Evolutionary conservation across 2,329 filamentous ascomycete genomes (phyloP).

Genomic region (Cladosporium sp.): DNA sequence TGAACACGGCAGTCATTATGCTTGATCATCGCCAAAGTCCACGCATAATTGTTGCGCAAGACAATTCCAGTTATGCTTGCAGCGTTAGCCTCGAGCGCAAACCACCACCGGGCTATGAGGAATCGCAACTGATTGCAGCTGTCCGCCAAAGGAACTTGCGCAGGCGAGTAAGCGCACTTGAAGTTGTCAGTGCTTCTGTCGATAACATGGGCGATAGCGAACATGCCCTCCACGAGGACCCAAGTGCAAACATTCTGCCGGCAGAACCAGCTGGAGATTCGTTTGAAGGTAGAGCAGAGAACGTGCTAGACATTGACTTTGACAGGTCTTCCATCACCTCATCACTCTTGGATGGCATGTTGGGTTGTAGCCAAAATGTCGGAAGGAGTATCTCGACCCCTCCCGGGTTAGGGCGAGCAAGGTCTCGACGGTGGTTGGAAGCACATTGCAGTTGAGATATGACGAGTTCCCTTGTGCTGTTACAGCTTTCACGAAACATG

Average conservation of each 20-base stretch:
- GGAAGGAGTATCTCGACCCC: neutral
- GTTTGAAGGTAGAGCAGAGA: neutral
- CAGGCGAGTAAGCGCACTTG: neutral
- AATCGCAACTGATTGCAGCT: neutral
- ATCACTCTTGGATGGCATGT: neutral
- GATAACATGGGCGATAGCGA: too few species aligned
- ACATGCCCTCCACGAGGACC: neutral
- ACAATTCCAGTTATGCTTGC: neutral
- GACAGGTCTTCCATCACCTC: neutral
- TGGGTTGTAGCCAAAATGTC: neutral
- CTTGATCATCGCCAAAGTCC: neutral
- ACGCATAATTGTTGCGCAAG: neutral
- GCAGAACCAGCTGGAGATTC: neutral
- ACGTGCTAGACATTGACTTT: neutral
- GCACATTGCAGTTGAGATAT: neutral
- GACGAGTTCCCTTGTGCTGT: neutral
- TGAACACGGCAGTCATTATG: conserved; percentile 5
- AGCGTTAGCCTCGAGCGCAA: neutral
- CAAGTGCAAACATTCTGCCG: neutral
- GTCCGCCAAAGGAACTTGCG: neutral
- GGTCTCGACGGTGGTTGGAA: conserved; percentile 1
- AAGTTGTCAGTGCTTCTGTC: neutral
- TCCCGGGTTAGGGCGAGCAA: neutral
- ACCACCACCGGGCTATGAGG: neutral
- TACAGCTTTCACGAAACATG: neutral